Evolutionary conservation across 108 stramenopile genomes (phyloP).

Genomic region (Cyclotella cryptica): DNA sequence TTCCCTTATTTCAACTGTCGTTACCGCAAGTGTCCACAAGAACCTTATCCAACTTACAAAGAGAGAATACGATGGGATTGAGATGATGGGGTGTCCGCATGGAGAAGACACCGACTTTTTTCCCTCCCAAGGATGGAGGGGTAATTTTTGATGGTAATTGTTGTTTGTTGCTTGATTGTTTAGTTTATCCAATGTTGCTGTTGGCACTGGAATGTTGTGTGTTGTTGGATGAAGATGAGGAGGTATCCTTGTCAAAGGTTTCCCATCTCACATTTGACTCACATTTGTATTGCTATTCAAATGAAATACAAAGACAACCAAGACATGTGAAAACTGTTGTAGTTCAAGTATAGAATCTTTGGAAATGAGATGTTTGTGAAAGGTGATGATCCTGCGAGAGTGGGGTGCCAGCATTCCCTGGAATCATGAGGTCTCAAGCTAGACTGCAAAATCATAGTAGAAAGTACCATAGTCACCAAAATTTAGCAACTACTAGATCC

Average conservation of each 20-base stretch:
- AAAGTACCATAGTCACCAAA: too few species aligned
- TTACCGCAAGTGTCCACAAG: slow-evolving; percentile 24
- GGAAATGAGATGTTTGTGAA: slow-evolving; percentile 42
- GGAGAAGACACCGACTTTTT: slow-evolving; percentile 93
- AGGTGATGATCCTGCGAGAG: slow-evolving; percentile 72
- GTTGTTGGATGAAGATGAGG: not conserved
- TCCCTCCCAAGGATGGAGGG: slow-evolving; percentile 86
- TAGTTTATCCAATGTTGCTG: slow-evolving; percentile 17
- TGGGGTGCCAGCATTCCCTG: too few species aligned
- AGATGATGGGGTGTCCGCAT: slow-evolving; percentile 96
- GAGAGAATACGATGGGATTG: slow-evolving; percentile 94
- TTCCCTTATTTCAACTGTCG: not conserved
- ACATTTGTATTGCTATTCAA: too few species aligned
- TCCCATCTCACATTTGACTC: too few species aligned
- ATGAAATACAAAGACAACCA: too few species aligned
- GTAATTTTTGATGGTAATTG: slow-evolving; percentile 83
- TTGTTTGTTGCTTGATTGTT: slow-evolving; percentile 10
- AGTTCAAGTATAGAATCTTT: too few species aligned
- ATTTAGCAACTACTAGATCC: too few species aligned
- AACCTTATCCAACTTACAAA: slow-evolving; percentile 82
- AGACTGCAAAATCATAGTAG: too few species aligned
- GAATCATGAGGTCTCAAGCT: too few species aligned
- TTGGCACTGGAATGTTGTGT: not conserved
- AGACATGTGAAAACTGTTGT: too few species aligned
- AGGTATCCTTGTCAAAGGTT: too few species aligned